Base-by-base conservation (phyloP, 331 rosid genomes). In the Quercus lobata region DNA sequence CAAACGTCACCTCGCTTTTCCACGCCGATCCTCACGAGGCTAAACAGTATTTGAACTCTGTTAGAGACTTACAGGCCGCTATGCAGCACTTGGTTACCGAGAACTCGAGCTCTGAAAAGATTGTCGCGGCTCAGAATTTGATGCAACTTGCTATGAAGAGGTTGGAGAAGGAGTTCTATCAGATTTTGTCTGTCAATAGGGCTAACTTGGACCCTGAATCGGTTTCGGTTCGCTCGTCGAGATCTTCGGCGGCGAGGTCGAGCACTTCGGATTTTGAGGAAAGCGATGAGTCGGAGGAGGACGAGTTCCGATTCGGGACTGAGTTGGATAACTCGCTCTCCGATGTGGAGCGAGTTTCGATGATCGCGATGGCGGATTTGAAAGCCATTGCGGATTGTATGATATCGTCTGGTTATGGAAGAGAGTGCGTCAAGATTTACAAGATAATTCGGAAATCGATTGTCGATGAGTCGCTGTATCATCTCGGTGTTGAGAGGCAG, bases 71-170 rank as follows among this genome's bases (percentile, higher is more conserved):
- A 66, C 98, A 95, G 53, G 81, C 90, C 27, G 76, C 99, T 62
- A 95, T 95, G 97, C 87, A 85, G 1, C 61, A 74, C 53, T 87
- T 93, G 63, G 80, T 80, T 57, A 66, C 88, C 6, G 83, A 52
- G 7, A 73, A 74, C 57, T 77, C 89, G 55, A 49, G 32, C 68
- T 86, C 91, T 18, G 81, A 72, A 1, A 85, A 73, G 60, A 90
- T 95, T 49, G 63, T 91, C 1, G 74, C 34, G 1, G 85, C 91
- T 3, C 96, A 90, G 16, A 75, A 22, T 58, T 71, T 95, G 53
- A 91, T 95, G 99, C 91, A 89, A 77, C 54, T 74, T 12, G 96
- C 97, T 2, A 86, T 93, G 90, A 88, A 85, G 81, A 80, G 92
- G 61, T 87, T 95, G n/a, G 83, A 91, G 84, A 85, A 66, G 11